Base-by-base conservation (phyloP, 83 land plant species). In the Thuja plicata region DNA sequence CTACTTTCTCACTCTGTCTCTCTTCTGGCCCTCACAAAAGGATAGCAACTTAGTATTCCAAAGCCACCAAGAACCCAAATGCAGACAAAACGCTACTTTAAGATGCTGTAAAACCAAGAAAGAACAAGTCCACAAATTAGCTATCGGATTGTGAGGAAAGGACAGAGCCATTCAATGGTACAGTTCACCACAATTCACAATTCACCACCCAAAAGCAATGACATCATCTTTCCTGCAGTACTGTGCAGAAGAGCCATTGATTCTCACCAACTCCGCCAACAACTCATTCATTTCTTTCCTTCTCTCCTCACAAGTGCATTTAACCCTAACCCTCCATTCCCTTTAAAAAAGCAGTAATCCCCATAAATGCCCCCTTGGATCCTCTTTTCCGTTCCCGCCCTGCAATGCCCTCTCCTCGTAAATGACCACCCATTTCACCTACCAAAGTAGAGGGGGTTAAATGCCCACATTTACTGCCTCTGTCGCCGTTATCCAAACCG, bases 1-100 rank as follows among this genome's bases (percentile, higher is more conserved):
- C 57, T 83, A 43, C 57, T 83, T 83, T 83, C 86, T 83, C 57
- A 48, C 86, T 30, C 86, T 48, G 57, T 83, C 86, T 83, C 57
- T 35, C 15, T 11, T 21, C 27, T 34, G 3, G 12, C 78, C 16
- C 37, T 74, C 78, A 9, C 15, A 70, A n/a, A 4, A 66, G 32
- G 15, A 32, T 74, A n/a, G 35, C 1, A 19, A 9, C 6, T 3
- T 3, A 4, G 1, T 35, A 0, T 32, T 7, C 15, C 35, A 12
- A 8, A 76, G 3, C 3, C 78, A 21, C 54, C 12, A 12, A 1
- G 32, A 27, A 24, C 78, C 35, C 79, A 34, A 10, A 76, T 76
- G 79, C 79, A 76, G 40, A 76, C 79, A 32, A 76, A 35, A 34
- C 79, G 15, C 12, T 32, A 10, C 79, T 76, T 76, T 35, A 76